Evolutionary conservation across 805 yeast species (phyloP).

Genomic region (Saturnispora saitoi): DNA sequence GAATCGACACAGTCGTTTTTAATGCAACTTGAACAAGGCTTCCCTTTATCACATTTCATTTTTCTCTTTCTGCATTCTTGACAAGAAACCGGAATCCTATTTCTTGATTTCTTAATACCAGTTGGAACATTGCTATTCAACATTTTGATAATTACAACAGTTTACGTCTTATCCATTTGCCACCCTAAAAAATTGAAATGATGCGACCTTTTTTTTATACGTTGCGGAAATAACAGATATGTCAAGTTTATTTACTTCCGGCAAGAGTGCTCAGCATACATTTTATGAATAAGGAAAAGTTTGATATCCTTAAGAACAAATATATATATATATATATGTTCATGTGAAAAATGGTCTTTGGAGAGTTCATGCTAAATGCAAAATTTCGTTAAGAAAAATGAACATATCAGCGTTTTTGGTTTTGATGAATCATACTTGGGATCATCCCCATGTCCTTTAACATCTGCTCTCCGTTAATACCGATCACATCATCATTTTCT

Average conservation of each 20-base stretch:
- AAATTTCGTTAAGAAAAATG: not conserved
- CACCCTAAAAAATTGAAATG: not conserved
- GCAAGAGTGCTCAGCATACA: not conserved
- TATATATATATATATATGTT: not conserved
- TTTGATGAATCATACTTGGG: not conserved
- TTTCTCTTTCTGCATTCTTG: slow-evolving; percentile 40
- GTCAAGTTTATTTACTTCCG: not conserved
- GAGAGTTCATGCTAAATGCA: not conserved
- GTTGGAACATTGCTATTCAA: not conserved
- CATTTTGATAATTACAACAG: not conserved
- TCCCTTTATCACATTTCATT: slow-evolving; percentile 35
- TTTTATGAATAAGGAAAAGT: too few relatives aligned
- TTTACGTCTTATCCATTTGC: not conserved
- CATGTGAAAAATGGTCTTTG: too few relatives aligned
- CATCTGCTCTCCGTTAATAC: slow-evolving; percentile 1
- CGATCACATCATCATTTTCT: not conserved
- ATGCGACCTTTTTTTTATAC: not conserved
- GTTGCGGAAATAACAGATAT: not conserved
- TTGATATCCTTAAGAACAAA: too few relatives aligned
- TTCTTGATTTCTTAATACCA: slow-evolving; percentile 32
- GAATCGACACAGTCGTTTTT: slow-evolving; percentile 29
- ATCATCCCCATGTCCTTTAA: slow-evolving; percentile 1
- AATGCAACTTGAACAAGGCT: slow-evolving; percentile 33
- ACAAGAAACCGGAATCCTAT: slow-evolving; percentile 39
- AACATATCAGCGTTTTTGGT: not conserved